Base-by-base conservation (phyloP, 2,329 filamentous ascomycete genomes). In the Eurotiales sp. region DNA sequence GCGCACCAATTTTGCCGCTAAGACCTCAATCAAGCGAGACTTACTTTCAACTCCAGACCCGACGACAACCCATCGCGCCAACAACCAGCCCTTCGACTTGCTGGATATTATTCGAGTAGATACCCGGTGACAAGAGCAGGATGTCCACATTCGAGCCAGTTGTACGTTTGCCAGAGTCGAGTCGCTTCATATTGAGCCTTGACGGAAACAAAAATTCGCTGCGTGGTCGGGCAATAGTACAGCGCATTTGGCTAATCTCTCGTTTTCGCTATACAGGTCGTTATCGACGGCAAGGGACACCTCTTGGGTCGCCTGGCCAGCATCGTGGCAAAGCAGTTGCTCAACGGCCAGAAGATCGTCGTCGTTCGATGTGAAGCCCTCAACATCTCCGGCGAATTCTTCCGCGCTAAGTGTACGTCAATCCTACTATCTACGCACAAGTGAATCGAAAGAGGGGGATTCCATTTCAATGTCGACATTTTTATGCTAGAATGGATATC, bases 351-450 rank as follows among this genome's bases (percentile, higher is more conserved):
- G 83, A 97, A 97, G 88, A 95, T 99, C 75, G 92, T 97, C 71
- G 82, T 99, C 68, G 93, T 99, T 76, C 90, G 93, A 83, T 95
- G 88, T 80, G 93, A 99, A 82, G 90, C 90, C 70, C 86, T 99
- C 77, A 99, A 99, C 87, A 99, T 99, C 85, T 99, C 93, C 67
- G 93, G 93, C 81, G 93, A 97, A 84, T 99, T 99, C 89, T 99
- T 99, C 88, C 90, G 93, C 78, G 86, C 92, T 67, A 99, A 99
- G 88, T 88, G 93, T 99, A 96, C 79, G 92, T 96, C 71, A 60
- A 60, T 63, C 61, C n/a, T 40, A 21, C 30, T 8, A 15, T 48
- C 25, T 48, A 29, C 25, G 29, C n/a, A n/a, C n/a, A n/a, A n/a
- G n/a, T n/a, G n/a, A n/a, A n/a, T n/a, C n/a, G n/a, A n/a, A n/a